Conservation (phyloP, 805 yeast species). For the Isabelozyma heimii region DNA sequence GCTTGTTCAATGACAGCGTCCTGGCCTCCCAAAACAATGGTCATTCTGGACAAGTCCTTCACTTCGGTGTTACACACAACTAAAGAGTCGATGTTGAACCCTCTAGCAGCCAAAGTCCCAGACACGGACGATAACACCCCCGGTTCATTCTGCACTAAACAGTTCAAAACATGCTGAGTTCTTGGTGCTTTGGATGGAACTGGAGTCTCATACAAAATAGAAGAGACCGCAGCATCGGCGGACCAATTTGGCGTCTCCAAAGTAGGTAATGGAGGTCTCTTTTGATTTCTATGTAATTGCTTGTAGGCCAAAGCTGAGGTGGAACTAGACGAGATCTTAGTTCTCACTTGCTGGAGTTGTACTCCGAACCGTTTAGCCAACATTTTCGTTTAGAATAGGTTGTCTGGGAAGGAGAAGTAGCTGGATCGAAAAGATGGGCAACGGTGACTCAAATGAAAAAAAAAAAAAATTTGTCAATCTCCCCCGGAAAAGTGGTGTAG, state of each 20-base stretch:
- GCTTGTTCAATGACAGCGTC: slow-evolving; percentile 98
- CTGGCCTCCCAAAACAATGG: slow-evolving; percentile 89
- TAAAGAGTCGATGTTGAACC: slow-evolving; percentile 95
- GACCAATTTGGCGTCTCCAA: slow-evolving; percentile 93
- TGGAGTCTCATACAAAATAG: slow-evolving; percentile 92
- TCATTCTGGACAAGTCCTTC: slow-evolving; percentile 93
- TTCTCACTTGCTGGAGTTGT: slow-evolving; percentile 7
- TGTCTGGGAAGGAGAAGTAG: not conserved
- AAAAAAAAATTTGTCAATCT: not conserved
- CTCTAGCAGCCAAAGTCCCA: slow-evolving; percentile 96
- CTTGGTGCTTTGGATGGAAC: slow-evolving; percentile 56
- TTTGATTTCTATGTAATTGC: slow-evolving; percentile 80
- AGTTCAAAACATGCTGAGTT: slow-evolving; percentile 88
- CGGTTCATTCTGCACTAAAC: slow-evolving; percentile 97
- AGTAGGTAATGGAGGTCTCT: slow-evolving; percentile 88
- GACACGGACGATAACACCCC: slow-evolving; percentile 93
- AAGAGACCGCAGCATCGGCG: slow-evolving; percentile 94
- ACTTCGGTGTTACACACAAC: slow-evolving; percentile 98
- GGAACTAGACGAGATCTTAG: slow-evolving; percentile 50
- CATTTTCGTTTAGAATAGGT: not conserved
- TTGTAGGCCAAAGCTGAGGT: slow-evolving; percentile 95
- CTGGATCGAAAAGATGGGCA: not conserved
- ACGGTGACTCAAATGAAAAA: not conserved
- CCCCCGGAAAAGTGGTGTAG: not conserved
- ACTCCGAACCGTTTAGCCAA: not conserved